Conservation (phyloP, 1,284 basidiomycete genomes). For the Meira miltonrushii region DNA sequence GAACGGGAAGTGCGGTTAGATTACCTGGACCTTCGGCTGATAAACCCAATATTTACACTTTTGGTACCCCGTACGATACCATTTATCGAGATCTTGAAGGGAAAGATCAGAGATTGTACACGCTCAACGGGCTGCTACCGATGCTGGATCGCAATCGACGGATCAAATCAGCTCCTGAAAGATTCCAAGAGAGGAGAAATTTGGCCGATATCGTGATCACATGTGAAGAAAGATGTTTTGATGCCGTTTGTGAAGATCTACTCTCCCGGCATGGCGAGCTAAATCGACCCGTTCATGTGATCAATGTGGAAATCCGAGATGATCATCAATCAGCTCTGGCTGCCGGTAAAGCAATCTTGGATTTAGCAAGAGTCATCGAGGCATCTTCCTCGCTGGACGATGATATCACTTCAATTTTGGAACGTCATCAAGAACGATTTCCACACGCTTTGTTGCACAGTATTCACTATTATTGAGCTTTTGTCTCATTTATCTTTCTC, state of each 20-base stretch:
- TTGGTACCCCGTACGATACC: slow-evolving; percentile 95
- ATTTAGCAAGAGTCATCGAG: slow-evolving; percentile 88
- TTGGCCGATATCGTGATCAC: slow-evolving; percentile 95
- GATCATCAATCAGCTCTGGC: slow-evolving; percentile 97
- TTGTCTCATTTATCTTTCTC: background rate
- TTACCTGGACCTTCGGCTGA: slow-evolving; percentile 93
- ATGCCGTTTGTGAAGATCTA: slow-evolving; percentile 95
- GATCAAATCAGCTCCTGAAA: slow-evolving; percentile 86
- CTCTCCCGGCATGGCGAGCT: slow-evolving; percentile 81
- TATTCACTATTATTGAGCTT: slow-evolving; percentile 51
- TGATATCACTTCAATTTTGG: slow-evolving; percentile 80
- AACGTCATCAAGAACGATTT: slow-evolving; percentile 76
- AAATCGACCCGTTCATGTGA: slow-evolving; percentile 88
- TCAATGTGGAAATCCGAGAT: slow-evolving; percentile 98
- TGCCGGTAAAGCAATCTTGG: slow-evolving; percentile 90
- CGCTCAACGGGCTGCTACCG: slow-evolving; percentile 89
- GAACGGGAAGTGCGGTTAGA: slow-evolving; percentile 93
- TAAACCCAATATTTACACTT: slow-evolving; percentile 93
- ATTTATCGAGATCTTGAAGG: slow-evolving; percentile 87
- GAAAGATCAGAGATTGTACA: slow-evolving; percentile 84
- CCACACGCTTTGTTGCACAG: slow-evolving; percentile 88
- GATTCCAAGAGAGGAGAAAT: slow-evolving; percentile 87
- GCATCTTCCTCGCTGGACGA: slow-evolving; percentile 77
- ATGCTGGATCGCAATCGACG: slow-evolving; percentile 96
- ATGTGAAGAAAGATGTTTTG: slow-evolving; percentile 97